Evolutionary conservation across 768 basidiomycete species (phyloP), one percentile per base, ranked within the genome.

Genomic region (Omphalotus guepiniiformis): DNA sequence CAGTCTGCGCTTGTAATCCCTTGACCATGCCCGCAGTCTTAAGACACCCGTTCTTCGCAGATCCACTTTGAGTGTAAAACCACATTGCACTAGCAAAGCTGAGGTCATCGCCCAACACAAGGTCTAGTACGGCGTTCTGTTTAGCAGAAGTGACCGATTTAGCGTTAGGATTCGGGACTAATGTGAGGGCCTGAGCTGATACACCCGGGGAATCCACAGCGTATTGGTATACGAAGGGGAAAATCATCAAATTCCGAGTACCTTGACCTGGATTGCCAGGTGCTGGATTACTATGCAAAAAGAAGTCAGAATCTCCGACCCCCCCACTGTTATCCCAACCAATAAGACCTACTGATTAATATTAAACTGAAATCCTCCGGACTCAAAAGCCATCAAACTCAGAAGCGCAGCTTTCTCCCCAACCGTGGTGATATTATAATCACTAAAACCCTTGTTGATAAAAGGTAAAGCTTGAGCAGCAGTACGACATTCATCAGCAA

Each of bases 31-130:
- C 55, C 4, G 52, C 44, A 16, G 45, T 53, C 28, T 50, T 49
- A 11, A 42, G 44, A 41, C 58, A 59, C 13, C 55, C 56, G 21
- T 37, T 53, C 42, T 56, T 47, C 18, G 25, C 36, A 9, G 32
- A 29, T 4, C 51, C 57, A 35, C 53, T 55, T 28, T 42, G 44
- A 36, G 34, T 59, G 47, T 58, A 60, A 34, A 58, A 60, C 57
- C 59, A 60, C 57, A 57, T 57, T 9, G 53, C 57, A 42, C 51
- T 53, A 7, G 57, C 57, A 40, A 60, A 58, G 45, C 57, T 58
- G 25, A 60, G 42, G 23, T 42, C 22, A 28, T 60, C 59, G 15
- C 38, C 16, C 16, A 60, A 45, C 6, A 60, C 57, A 13, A 60
- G 52, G 23, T 34, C 53, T 18, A 53, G 51, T 34, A 60, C 47